Conservation (phyloP, 73 alveolate species). For the Tetrahymena malaccensis region DNA sequence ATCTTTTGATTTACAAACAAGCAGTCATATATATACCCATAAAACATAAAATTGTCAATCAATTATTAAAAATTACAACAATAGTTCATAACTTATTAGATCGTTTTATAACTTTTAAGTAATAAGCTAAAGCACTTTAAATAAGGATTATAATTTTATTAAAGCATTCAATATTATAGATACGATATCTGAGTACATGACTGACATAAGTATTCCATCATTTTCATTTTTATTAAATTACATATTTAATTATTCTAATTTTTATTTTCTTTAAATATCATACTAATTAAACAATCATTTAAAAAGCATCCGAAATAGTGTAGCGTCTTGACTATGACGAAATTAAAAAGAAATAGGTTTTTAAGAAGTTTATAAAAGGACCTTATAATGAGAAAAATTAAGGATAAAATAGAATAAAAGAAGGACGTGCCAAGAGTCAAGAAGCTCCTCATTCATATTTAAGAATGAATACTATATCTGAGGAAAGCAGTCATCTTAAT, state of each 20-base stretch:
- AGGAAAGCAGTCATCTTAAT: not conserved
- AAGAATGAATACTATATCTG: not conserved
- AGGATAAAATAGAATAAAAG: not conserved
- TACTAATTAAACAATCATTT: not conserved
- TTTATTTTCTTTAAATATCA: not conserved
- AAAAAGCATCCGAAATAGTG: not conserved
- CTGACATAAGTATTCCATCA: not conserved
- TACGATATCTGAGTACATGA: not conserved
- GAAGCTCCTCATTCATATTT: not conserved
- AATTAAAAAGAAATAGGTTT: not conserved
- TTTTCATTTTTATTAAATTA: not conserved
- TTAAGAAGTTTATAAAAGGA: not conserved
- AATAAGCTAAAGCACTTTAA: not conserved
- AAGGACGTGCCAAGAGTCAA: not conserved
- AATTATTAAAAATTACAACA: no score
- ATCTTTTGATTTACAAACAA: not conserved
- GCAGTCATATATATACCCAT: not conserved
- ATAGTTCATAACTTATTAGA: not conserved
- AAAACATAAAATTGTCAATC: not conserved
- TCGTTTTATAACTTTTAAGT: no score
- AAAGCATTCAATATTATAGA: not conserved
- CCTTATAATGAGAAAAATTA: not conserved
- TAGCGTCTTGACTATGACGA: not conserved
- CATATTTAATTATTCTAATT: not conserved
- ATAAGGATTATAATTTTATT: no score